Base-by-base conservation (phyloP, 2,329 filamentous ascomycete species). In the Paecilomyces variotii region DNA sequence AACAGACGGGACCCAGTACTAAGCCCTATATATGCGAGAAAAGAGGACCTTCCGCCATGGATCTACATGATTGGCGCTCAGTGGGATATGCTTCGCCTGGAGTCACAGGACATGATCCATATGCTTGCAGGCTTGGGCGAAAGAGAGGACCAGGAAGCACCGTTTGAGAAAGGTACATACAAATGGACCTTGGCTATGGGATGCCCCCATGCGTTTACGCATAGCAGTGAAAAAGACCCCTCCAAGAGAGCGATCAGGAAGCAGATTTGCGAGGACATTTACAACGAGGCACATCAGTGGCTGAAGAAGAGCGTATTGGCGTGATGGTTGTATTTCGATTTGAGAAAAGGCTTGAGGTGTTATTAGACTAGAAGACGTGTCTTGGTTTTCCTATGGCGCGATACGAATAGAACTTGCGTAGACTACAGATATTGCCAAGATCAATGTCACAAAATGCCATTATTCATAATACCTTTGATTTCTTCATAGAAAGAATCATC, bases 41-140 rank as follows among this genome's bases (percentile, higher is more conserved):
- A 70, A 14, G 68, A 72, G 12, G 49, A 62, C 25, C 66, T 82
- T 30, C 80, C 79, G 4, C 65, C 64, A 19, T 69, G 74, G 52
- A 68, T 82, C 2, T 81, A 78, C 60, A 63, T 80, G 34, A 61
- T 81, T 5, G 76, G 68, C 0, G 72, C 72, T 12, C 77, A 82
- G 68, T 71, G 79, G 57, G 80, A 82, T 64, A 73, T 79, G 39
- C 39, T 45, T 9, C 39, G 39, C 19, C n/a, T 66, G 34, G 80
- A 81, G 65, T 71, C 65, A 4, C 65, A 69, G 57, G 39, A 59
- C 2, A 56, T 56, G 55, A 56, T 56, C 12, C 55, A 56, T 11
- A 45, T 30, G 19, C 27, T 56, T 12, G 55, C 55, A 4, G 55
- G 55, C 12, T 34, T 56, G 28, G 55, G 28, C 6, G 39, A 56